These are phyloP conservation scores for Phyllostachys edulis DNA, from an alignment of 176 grass and related monocot species.

Conservation along the genomic window DNA sequence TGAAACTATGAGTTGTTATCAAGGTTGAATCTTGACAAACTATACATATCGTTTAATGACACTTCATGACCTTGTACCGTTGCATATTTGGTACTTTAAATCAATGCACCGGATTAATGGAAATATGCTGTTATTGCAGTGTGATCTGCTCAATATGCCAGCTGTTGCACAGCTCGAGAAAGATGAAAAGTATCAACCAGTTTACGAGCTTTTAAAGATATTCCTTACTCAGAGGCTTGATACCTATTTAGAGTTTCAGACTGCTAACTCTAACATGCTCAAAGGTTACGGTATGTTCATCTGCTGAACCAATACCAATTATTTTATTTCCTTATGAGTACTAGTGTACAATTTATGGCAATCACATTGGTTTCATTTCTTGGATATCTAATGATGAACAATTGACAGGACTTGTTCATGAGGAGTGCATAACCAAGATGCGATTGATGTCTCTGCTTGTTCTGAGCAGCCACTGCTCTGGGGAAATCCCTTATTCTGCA, in stretches of 20 bases:
- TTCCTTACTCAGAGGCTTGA: constrained; percentile 80
- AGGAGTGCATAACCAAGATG: constrained; percentile 92
- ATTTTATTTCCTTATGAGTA: neutral
- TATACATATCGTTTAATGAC: neutral
- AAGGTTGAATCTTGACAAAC: neutral
- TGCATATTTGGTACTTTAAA: neutral
- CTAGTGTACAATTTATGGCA: neutral
- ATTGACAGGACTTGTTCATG: constrained; percentile 64
- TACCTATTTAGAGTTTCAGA: constrained; percentile 77
- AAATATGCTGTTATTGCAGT: constrained; percentile 55
- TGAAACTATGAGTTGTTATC: neutral
- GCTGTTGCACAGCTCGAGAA: constrained; percentile 83
- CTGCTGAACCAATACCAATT: neutral
- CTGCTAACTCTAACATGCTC: constrained; percentile 60
- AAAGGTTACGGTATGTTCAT: constrained; percentile 62
- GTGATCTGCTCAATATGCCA: constrained; percentile 81
- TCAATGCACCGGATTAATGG: neutral
- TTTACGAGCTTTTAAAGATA: constrained; percentile 82
- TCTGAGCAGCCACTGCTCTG: constrained; percentile 62
- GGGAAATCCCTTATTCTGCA: constrained; percentile 75
- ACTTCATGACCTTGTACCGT: neutral
- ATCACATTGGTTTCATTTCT: neutral
- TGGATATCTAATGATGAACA: constrained; percentile 16
- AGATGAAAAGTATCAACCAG: constrained; percentile 62
- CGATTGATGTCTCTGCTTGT: constrained; percentile 82